phyloP scores from a whole-genome alignment of 106 monocot species.

The Triglochin maritima region DNA sequence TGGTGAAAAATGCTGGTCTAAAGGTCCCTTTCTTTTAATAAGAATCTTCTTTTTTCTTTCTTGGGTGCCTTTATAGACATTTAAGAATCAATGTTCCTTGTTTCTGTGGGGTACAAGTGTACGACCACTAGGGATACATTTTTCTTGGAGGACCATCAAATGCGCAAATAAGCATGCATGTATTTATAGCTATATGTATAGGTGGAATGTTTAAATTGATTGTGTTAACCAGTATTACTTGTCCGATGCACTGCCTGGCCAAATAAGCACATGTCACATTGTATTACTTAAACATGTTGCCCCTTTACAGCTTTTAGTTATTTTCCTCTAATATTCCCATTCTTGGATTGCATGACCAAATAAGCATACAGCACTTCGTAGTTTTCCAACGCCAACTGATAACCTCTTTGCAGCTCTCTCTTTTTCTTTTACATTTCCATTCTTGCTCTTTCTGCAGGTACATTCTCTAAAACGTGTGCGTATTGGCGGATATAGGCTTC shows the following conservation, averaged over 20 bases:
- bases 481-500: slow-evolving; percentile 71
- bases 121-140: too few relatives aligned
- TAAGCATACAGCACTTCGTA: too few relatives aligned
- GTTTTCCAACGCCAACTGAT: too few relatives aligned
- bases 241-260: too few relatives aligned
- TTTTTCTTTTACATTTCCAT: background rate
- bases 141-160: background rate
- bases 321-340: background rate
- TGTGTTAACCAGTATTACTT: too few relatives aligned
- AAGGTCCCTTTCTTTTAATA: slow-evolving; percentile 31
- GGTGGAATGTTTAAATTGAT: too few relatives aligned
- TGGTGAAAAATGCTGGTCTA: slow-evolving; percentile 81
- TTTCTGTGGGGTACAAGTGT: background rate
- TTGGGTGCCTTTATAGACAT: background rate
- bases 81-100: background rate
- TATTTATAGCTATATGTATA: too few relatives aligned
- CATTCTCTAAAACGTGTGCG: slow-evolving; percentile 77
- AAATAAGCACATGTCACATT: too few relatives aligned
- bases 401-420: too few relatives aligned
- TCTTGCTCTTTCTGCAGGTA: slow-evolving; percentile 27
- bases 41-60: background rate
- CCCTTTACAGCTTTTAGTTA: background rate
- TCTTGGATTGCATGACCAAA: too few relatives aligned
- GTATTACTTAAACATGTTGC: background rate
- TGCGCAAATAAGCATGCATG: background rate